Evolutionary conservation across 2,329 filamentous ascomycete species (phyloP).

Genomic region (Claviceps fusiformis): DNA sequence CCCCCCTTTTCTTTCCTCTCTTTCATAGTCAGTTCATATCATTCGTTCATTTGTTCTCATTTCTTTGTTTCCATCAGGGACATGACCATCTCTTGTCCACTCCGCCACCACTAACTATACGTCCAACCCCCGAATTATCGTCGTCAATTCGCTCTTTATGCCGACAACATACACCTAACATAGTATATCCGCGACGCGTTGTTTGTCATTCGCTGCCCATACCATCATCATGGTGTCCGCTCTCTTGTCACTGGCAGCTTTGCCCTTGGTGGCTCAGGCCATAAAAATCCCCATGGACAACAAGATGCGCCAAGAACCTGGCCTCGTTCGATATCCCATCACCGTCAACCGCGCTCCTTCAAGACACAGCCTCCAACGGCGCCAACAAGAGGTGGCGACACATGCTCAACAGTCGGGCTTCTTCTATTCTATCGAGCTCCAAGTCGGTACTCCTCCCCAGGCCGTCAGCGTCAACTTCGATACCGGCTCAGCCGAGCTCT

Average conservation of each 20-base stretch:
- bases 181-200: neutral
- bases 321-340: slow-evolving; percentile 18
- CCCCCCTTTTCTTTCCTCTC: neutral
- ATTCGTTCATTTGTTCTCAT: neutral
- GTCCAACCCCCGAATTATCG: neutral
- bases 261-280: slow-evolving; percentile 15
- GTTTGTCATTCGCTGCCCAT: neutral
- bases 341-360: slow-evolving; percentile 14
- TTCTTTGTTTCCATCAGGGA: slow-evolving; percentile 2
- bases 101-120: neutral
- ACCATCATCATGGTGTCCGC: slow-evolving; percentile 16
- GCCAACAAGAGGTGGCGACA: slow-evolving; percentile 16
- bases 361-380: slow-evolving; percentile 15
- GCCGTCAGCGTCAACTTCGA: slow-evolving; percentile 26
- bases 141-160: slow-evolving; percentile 16
- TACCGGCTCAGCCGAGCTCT: slow-evolving; percentile 27
- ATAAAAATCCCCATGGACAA: slow-evolving; percentile 12
- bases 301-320: slow-evolving; percentile 11
- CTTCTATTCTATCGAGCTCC: slow-evolving; percentile 25
- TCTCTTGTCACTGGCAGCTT: slow-evolving; percentile 16
- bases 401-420: slow-evolving; percentile 16
- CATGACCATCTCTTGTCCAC: neutral
- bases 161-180: slow-evolving; percentile 5
- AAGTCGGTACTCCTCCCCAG: slow-evolving; percentile 24
- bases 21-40: neutral